A percentile compares a stretch with the other conserved stretches of the same genome.
Evolutionary conservation across 2,329 filamentous ascomycete genomes (phyloP).

Genomic region (Tolypocladium ophioglossoides): DNA sequence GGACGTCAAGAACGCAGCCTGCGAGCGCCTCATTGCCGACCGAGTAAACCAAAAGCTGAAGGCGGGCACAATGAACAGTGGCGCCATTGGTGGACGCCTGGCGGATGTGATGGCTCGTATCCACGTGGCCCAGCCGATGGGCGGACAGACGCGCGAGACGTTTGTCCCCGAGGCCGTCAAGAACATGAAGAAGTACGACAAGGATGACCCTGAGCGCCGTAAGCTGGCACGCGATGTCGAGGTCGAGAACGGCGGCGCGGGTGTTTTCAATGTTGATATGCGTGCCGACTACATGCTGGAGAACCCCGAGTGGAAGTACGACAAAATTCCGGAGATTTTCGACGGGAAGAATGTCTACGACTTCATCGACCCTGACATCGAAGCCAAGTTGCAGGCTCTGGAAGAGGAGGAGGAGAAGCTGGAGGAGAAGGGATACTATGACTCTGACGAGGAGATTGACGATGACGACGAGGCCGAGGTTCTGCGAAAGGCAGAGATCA

Average conservation of each 20-base stretch:
- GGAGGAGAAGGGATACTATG: slow-evolving; percentile 87
- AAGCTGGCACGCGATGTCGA: slow-evolving; percentile 79
- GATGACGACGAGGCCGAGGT: slow-evolving; percentile 84
- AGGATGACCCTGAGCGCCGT: slow-evolving; percentile 73
- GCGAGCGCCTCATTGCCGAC: slow-evolving; percentile 85
- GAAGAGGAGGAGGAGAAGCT: slow-evolving; percentile 94
- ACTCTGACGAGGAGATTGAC: slow-evolving; percentile 71
- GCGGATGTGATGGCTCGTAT: slow-evolving; percentile 89
- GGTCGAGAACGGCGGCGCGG: slow-evolving; percentile 84
- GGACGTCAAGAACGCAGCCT: slow-evolving; percentile 88
- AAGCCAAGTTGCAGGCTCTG: slow-evolving; percentile 78
- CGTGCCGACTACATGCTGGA: slow-evolving; percentile 81
- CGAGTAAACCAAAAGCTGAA: slow-evolving; percentile 94
- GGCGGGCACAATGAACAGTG: slow-evolving; percentile 69
- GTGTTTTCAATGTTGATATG: slow-evolving; percentile 91
- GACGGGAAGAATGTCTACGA: slow-evolving; percentile 97
- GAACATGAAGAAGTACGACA: slow-evolving; percentile 79
- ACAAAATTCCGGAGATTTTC: slow-evolving; percentile 88
- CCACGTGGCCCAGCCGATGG: slow-evolving; percentile 90
- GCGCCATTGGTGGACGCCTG: slow-evolving; percentile 68
- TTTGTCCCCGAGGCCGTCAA: slow-evolving; percentile 83
- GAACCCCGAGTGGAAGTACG: slow-evolving; percentile 88
- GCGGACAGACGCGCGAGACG: slow-evolving; percentile 64
- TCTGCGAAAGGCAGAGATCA: slow-evolving; percentile 84
- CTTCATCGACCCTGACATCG: slow-evolving; percentile 94